Evolutionary conservation across 2,329 filamentous ascomycete species (phyloP), one percentile per base, ranked within the genome.

Genomic region (Teratosphaeria epicoccoides): DNA sequence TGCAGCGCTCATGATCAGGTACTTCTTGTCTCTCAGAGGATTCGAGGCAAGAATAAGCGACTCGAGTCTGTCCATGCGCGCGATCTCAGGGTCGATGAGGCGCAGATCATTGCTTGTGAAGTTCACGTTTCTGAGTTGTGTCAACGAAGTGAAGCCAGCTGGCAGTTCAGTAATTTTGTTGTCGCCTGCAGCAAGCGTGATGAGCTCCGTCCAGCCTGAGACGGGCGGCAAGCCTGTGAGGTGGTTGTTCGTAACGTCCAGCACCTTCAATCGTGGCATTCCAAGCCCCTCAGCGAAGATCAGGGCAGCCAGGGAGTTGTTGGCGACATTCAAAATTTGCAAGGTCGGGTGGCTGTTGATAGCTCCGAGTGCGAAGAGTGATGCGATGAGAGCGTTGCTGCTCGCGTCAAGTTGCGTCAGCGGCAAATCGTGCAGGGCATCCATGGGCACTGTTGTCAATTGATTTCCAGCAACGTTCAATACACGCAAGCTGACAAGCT

Each of bases 21-120:
- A 88, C 65, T 89, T 95, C 65, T 86, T 89, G 65, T 96, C 89
- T 12, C 87, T 79, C 12, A 98, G 73, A 0, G 93, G 93, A 62
- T 98, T 98, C n/a, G 88, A 89, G 43, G 83, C 83, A 26, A 98
- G 74, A 4, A 84, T 82, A 43, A 97, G 78, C 64, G 83, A 83
- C 20, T 82, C 77, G 9, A 98, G 72, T 44, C 71, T 82, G 5
- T 88, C 81, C 88, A 97, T 95, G 24, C 80, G 73, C 4, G 84
- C 85, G 52, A 97, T 80, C 57, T 82, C 83, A 0, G 87, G 78
- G 25, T 93, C 87, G 6, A 98, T 68, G 11, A 80, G 74, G 2
- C 81, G 81, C 46, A 98, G 81, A 57, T 93, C 82, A 63, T 98
- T 98, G 59, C 84, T 83, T 0, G 86, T 87, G 58, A 97, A 84